These are phyloP conservation scores for Russula foetens DNA, from an alignment of 768 basidiomycete species.

Conservation along the genomic window DNA sequence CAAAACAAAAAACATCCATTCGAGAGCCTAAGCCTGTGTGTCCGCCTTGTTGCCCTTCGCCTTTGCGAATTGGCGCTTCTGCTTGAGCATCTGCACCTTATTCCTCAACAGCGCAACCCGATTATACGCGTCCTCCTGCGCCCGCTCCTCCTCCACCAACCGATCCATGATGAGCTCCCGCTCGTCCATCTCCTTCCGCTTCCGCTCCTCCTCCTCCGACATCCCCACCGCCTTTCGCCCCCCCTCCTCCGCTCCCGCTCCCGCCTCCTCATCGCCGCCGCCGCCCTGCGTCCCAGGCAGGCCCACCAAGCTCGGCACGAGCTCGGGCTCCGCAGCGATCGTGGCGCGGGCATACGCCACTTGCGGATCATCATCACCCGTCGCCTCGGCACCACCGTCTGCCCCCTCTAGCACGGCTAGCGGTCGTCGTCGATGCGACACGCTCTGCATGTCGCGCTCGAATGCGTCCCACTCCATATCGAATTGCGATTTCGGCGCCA, in stretches of 20 bases:
- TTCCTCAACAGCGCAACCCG: slow-evolving; percentile 58
- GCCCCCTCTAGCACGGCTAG: neutral
- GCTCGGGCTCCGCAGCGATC: slow-evolving; percentile 57
- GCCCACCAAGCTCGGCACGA: slow-evolving; percentile 39
- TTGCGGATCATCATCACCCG: slow-evolving; percentile 23
- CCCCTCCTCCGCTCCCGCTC: slow-evolving; percentile 21
- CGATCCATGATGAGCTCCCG: slow-evolving; percentile 81
- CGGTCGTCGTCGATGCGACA: neutral
- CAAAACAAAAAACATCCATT: neutral
- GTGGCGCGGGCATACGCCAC: slow-evolving; percentile 66
- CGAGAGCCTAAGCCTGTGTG: slow-evolving; percentile 7
- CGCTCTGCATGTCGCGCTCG: slow-evolving; percentile 42
- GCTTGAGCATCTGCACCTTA: slow-evolving; percentile 50
- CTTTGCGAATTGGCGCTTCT: slow-evolving; percentile 30
- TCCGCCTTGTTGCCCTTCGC: slow-evolving; percentile 19
- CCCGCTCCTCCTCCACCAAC: slow-evolving; percentile 73
- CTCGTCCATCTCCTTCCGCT: slow-evolving; percentile 58
- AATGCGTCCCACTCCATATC: slow-evolving; percentile 73
- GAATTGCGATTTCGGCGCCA: slow-evolving; percentile 30
- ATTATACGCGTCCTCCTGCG: slow-evolving; percentile 83
- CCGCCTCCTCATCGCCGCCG: slow-evolving; percentile 11
- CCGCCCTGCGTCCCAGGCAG: slow-evolving; percentile 32
- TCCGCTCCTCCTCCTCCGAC: slow-evolving; percentile 40
- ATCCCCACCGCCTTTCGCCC: slow-evolving; percentile 25
- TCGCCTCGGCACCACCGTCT: neutral